Base-by-base conservation (phyloP, 768 basidiomycete genomes). In the Boletus tomentosulus region DNA sequence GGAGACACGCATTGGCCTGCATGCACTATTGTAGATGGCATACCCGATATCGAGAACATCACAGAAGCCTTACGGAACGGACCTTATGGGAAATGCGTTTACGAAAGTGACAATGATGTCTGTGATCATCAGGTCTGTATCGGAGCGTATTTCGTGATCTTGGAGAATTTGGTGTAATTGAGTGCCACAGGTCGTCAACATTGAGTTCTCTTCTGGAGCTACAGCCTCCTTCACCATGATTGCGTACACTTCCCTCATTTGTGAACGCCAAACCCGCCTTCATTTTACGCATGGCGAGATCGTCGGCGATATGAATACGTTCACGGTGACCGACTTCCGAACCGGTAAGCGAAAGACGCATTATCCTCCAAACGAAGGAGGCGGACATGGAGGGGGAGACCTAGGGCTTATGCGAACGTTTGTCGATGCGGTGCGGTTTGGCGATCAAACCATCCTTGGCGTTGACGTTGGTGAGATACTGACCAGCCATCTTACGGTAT, bases 151-250 rank as follows among this genome's bases (percentile, higher is more conserved):
- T 15, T 35, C 33, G 8, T 43, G 34, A 8, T 24, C 41, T 28
- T 8, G 13, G 1, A 19, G 7, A 11, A n/a, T 34, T 60, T 27
- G 55, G 44, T 22, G 3, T 5, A 28, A 38, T 54, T 22, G 27
- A 25, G 27, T 19, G 6, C 12, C 35, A 27, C 51, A 81, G 81
- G 87, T 94, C 44, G 92, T 95, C 57, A 94, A 92, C 66, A 70
- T 95, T 52, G 88, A 93, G 63, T 95, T 90, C 67, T 83, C 86
- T 7, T 82, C 83, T 48, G 90, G 91, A 15, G 77, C 82, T 28
- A 94, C 92, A 0, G 89, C 81, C 12, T 89, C 89, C 0, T 89
- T 95, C 68, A 93, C 92, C 19, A 92, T 95, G 90, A 80, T 91
- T 46, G 92, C 92, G 12, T 89, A 83, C 65, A 89, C 89, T 0